These are phyloP conservation scores for Sergeia podlipaevii DNA, from an alignment of 208 protist species.

Conservation along the genomic window DNA sequence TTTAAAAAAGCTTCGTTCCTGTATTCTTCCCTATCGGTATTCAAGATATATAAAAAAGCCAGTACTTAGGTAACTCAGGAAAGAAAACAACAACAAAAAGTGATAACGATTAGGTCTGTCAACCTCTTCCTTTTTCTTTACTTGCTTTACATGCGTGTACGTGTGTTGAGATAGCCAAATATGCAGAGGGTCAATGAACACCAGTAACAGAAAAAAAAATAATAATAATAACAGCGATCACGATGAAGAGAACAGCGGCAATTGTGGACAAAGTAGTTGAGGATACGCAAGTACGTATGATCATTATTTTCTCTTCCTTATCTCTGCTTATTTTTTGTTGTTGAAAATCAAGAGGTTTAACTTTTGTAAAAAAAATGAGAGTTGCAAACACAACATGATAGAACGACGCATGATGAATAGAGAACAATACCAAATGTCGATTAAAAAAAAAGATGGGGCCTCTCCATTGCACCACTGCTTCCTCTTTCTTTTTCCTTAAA, in stretches of 20 bases:
- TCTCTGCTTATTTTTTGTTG: too few species aligned
- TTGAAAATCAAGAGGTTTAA: too few species aligned
- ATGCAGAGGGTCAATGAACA: neutral
- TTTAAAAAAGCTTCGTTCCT: neutral
- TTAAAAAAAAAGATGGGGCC: conserved; percentile 1
- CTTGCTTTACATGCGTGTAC: neutral
- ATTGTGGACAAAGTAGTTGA: too few species aligned
- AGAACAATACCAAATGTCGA: conserved; percentile 2
- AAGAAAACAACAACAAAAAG: conserved; percentile 8
- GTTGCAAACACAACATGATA: neutral
- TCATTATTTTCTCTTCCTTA: too few species aligned
- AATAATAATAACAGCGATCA: conserved; percentile 8
- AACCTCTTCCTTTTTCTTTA: neutral
- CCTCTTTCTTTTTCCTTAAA: neutral
- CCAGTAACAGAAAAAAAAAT: neutral
- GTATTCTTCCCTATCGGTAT: neutral
- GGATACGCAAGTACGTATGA: too few species aligned
- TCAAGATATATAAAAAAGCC: neutral
- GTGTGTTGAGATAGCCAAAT: neutral
- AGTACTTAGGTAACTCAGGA: neutral
- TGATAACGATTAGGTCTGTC: neutral
- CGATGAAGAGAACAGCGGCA: neutral
- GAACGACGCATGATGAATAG: conserved; percentile 1
- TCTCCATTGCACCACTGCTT: neutral
- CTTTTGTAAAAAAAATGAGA: conserved; percentile 1